These are phyloP conservation scores for Trapa incisa DNA, from an alignment of 345 rosid genomes.

Conservation along the genomic window DNA sequence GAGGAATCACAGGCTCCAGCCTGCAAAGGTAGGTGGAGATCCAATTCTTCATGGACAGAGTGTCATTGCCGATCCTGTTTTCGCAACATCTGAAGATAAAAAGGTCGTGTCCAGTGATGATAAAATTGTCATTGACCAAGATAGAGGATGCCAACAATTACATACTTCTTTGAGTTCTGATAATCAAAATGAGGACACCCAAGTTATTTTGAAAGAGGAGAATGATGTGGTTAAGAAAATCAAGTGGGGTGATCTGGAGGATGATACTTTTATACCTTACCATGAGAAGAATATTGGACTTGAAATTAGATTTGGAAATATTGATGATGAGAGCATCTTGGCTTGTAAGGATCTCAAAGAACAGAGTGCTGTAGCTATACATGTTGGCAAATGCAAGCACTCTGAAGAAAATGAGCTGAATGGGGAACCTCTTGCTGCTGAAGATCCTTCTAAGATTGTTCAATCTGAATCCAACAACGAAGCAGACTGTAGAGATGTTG, in stretches of 20 bases:
- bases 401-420: slow-evolving; percentile 10
- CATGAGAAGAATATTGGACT: slow-evolving; percentile 19
- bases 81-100: slow-evolving; percentile 14
- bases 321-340: slow-evolving; percentile 15
- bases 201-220: slow-evolving; percentile 9
- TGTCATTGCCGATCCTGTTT: slow-evolving; percentile 16
- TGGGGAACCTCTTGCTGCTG: slow-evolving; percentile 12
- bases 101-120: slow-evolving; percentile 7
- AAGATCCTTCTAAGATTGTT: slow-evolving; percentile 9
- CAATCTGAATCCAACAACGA: slow-evolving; percentile 12
- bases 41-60: slow-evolving; percentile 6
- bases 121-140: slow-evolving; percentile 18
- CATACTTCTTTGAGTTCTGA: slow-evolving; percentile 11
- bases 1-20: slow-evolving; percentile 17
- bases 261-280: slow-evolving; percentile 23
- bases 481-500: slow-evolving; percentile 17
- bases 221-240: slow-evolving; percentile 28
- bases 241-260: slow-evolving; percentile 53
- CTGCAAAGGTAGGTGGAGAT: slow-evolving; percentile 15
- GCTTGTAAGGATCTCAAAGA: slow-evolving; percentile 19
- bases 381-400: slow-evolving; percentile 12
- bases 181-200: slow-evolving; percentile 11
- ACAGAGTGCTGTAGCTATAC: slow-evolving; percentile 11
- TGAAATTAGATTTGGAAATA: slow-evolving; percentile 26
- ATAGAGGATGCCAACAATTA: slow-evolving; percentile 11